These are phyloP conservation scores for Starmerella apis DNA, from an alignment of 805 yeast species.

Conservation along the genomic window DNA sequence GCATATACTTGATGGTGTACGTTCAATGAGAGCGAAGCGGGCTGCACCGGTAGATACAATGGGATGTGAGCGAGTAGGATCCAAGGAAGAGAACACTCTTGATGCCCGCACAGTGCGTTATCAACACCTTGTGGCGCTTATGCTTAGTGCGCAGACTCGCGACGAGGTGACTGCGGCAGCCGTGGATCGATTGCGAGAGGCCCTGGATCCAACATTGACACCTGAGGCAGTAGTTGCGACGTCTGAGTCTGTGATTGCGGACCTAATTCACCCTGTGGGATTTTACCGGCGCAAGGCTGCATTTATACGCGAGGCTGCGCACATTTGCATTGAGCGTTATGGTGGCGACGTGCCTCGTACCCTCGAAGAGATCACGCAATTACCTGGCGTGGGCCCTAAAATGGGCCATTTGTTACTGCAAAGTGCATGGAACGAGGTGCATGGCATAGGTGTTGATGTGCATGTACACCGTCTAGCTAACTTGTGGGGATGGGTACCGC, in stretches of 20 bases:
- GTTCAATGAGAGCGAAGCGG: slow-evolving; percentile 53
- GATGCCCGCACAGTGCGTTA: slow-evolving; percentile 40
- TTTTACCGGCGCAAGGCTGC: slow-evolving; percentile 72
- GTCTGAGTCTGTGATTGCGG: slow-evolving; percentile 48
- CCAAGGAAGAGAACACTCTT: slow-evolving; percentile 25
- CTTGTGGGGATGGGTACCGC: slow-evolving; percentile 68
- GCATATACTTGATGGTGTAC: slow-evolving; percentile 33
- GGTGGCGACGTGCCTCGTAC: slow-evolving; percentile 64
- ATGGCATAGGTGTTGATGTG: slow-evolving; percentile 91
- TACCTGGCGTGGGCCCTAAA: slow-evolving; percentile 94
- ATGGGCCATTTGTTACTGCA: slow-evolving; percentile 81
- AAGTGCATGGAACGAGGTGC: slow-evolving; percentile 61
- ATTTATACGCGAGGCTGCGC: slow-evolving; percentile 54
- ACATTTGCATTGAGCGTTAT: slow-evolving; percentile 41
- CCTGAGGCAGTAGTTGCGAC: slow-evolving; percentile 27
- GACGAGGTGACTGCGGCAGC: slow-evolving; percentile 76
- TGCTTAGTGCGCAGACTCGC: slow-evolving; percentile 86
- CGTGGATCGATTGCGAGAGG: slow-evolving; percentile 47
- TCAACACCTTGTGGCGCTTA: slow-evolving; percentile 66
- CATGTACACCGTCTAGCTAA: slow-evolving; percentile 74
- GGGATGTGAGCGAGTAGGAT: slow-evolving; percentile 64
- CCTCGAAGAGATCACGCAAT: slow-evolving; percentile 48
- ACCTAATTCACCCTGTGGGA: slow-evolving; percentile 67
- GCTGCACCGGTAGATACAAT: slow-evolving; percentile 79
- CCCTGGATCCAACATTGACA: slow-evolving; percentile 35